Conservation (phyloP, 371 early-diverging fungal genomes). For the Paraphysoderma sedebokerense region DNA sequence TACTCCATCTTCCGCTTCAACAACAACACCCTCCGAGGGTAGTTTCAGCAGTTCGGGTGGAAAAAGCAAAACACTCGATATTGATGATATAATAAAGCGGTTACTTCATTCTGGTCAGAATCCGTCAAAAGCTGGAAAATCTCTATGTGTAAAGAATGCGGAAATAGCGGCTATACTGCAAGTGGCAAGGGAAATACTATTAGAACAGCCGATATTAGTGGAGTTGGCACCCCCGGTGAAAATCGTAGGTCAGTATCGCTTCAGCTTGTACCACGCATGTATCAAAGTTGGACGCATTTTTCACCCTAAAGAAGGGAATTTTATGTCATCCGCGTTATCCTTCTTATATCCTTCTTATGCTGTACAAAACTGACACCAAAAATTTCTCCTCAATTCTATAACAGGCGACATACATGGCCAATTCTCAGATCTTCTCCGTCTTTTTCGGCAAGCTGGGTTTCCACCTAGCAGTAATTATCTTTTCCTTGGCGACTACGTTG, state of each 20-base stretch:
- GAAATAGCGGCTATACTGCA: slow-evolving; percentile 67
- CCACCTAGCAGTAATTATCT: slow-evolving; percentile 82
- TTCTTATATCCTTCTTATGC: not conserved
- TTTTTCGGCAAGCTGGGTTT: slow-evolving; percentile 86
- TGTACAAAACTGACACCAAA: not conserved
- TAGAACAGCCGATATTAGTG: slow-evolving; percentile 83
- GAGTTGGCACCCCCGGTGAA: slow-evolving; percentile 95
- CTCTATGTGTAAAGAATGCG: slow-evolving; percentile 50
- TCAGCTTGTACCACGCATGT: not conserved
- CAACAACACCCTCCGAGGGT: no score
- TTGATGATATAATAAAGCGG: slow-evolving; percentile 75
- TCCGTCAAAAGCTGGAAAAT: slow-evolving; percentile 52
- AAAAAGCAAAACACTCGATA: slow-evolving; percentile 28
- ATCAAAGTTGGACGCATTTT: not conserved
- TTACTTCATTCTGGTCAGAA: slow-evolving; percentile 60
- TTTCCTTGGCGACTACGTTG: slow-evolving; percentile 94
- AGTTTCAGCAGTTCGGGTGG: no score
- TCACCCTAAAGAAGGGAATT: not conserved
- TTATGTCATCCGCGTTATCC: not conserved
- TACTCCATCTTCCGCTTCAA: no score
- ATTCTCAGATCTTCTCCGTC: slow-evolving; percentile 71
- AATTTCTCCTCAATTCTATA: not conserved
- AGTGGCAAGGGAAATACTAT: slow-evolving; percentile 74
- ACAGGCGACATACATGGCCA: slow-evolving; percentile 89
- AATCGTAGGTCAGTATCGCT: slow-evolving; percentile 80